Evolutionary conservation across 345 rosid genomes (phyloP).

Genomic region (Citrus unshiu): DNA sequence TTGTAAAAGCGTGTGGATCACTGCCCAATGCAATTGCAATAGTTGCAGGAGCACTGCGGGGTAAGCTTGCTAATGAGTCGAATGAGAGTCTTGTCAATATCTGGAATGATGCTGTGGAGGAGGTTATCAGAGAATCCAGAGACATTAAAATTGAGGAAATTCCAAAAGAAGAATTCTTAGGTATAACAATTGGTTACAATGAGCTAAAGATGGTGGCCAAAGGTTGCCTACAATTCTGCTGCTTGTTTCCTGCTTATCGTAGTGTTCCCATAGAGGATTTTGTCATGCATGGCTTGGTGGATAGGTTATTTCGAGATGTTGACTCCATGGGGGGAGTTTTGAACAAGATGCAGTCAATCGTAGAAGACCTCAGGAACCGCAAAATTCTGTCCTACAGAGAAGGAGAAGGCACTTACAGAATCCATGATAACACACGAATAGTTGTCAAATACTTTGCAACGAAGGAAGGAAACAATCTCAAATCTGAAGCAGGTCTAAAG

Average conservation of each 20-base stretch:
- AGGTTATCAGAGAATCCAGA: background rate
- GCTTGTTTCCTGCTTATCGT: background rate
- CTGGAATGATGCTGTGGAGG: conserved; percentile 7
- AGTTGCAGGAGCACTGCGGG: conserved; percentile 2
- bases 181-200: conserved; percentile 1
- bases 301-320: background rate
- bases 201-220: background rate
- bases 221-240: background rate
- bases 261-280: background rate
- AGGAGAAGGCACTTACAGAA: background rate
- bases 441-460: background rate
- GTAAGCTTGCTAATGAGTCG: background rate
- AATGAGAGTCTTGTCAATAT: background rate
- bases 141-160: background rate
- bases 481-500: conserved; percentile 2
- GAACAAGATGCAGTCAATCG: background rate
- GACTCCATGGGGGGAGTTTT: background rate
- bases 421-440: background rate
- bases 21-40: conserved; percentile 18
- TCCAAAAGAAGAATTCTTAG: conserved; percentile 10
- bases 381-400: background rate
- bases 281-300: conserved; percentile 2
- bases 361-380: background rate
- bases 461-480: background rate
- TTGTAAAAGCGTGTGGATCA: conserved; percentile 13